Conservation (phyloP, 2,329 filamentous ascomycete genomes). For the Pseudonectria foliicola region DNA sequence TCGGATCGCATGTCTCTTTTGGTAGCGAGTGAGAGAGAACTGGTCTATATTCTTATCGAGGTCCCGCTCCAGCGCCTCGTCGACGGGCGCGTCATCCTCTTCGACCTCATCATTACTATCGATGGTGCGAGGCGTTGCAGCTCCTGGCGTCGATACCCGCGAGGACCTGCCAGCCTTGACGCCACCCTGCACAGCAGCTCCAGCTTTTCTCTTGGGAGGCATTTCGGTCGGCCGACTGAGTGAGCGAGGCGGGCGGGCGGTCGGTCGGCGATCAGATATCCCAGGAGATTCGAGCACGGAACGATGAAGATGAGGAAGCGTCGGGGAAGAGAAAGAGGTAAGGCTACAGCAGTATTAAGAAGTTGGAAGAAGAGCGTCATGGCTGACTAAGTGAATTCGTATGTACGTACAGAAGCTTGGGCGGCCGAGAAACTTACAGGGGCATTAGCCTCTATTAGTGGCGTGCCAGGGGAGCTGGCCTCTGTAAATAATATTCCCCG, state of each 20-base stretch:
- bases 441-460: not conserved
- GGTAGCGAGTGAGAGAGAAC: conserved; percentile 48
- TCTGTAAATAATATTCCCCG: conserved; percentile 10
- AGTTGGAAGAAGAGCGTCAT: too few species aligned
- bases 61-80: conserved; percentile 45
- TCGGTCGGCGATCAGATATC: conserved; percentile 5
- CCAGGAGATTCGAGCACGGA: conserved; percentile 1
- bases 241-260: conserved; percentile 3
- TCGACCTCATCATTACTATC: conserved; percentile 45
- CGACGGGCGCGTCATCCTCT: conserved; percentile 43
- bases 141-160: conserved; percentile 52
- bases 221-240: conserved; percentile 34
- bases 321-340: not conserved
- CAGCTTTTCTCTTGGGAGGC: conserved; percentile 66
- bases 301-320: conserved; percentile 1
- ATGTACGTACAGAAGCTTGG: too few species aligned
- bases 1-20: conserved; percentile 36
- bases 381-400: too few species aligned
- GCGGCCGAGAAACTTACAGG: conserved; percentile 7
- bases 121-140: conserved; percentile 52
- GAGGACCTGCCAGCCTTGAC: conserved; percentile 52
- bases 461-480: conserved; percentile 6
- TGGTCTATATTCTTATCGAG: conserved; percentile 53
- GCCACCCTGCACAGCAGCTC: conserved; percentile 36
- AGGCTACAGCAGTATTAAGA: too few species aligned